Evolutionary conservation across 768 basidiomycete species (phyloP), one percentile per base, ranked within the genome.

Genomic region (Cystobasidium onofrii): DNA sequence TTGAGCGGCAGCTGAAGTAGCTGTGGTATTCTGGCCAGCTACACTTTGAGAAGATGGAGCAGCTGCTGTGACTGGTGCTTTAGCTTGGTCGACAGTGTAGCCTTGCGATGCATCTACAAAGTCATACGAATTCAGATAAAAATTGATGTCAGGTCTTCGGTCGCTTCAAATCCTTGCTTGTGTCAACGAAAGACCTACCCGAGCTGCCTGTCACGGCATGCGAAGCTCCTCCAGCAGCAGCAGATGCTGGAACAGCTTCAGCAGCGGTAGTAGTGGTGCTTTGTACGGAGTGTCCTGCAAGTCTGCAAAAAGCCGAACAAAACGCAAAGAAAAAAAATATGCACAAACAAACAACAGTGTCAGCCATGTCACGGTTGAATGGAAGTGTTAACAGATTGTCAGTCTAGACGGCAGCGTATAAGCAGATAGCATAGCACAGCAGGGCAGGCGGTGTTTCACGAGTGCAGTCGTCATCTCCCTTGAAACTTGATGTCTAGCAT

Each of bases 41-140:
- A n/a, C n/a, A n/a, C n/a, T n/a, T 29, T 60, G 29, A 17, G 50
- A 27, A 43, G 62, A 1, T n/a, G 18, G 36, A 36, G 44, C 39
- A 36, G 44, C 39, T 25, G 43, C 34, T 20, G 25, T 31, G 20
- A 43, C 44, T 39, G 34, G 54, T 33, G 27, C 20, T 23, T 64
- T 73, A 65, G 67, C 75, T 73, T 62, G 64, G 41, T 77, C 31
- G 73, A 66, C 74, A 74, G n/a, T n/a, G 25, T 29, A 50, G 27
- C 36, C 27, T 39, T 39, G 36, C 46, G n/a, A 27, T 46, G 1
- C 46, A 50, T 50, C 46, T 50, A 20, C n/a, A n/a, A n/a, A n/a
- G n/a, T n/a, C n/a, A n/a, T n/a, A n/a, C n/a, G n/a, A n/a, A n/a
- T n/a, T n/a, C n/a, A n/a, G n/a, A n/a, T n/a, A n/a, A n/a, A n/a